Evolutionary conservation across 2,329 filamentous ascomycete species (phyloP).

Genomic region (Botrytis medusae): DNA sequence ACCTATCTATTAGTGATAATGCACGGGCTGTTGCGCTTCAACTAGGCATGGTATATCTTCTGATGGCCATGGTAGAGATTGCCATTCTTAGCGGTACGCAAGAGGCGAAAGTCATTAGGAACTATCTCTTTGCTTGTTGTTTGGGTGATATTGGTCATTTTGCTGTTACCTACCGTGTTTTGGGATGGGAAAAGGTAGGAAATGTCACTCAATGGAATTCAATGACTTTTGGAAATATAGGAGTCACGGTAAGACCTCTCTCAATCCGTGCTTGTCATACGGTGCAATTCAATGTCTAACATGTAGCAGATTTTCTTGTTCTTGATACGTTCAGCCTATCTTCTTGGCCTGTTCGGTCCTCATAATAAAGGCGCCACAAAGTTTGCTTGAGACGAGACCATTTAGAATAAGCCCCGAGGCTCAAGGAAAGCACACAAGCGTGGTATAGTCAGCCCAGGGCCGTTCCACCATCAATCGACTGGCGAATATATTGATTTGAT

Average conservation of each 20-base stretch:
- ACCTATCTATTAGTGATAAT: conserved; percentile 41
- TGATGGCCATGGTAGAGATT: conserved; percentile 63
- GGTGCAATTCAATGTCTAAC: neutral
- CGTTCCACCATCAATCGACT: neutral
- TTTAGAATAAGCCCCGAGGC: neutral
- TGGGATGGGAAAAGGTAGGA: conserved; percentile 56
- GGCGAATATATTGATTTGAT: neutral
- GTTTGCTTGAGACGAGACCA: neutral
- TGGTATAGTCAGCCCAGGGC: neutral
- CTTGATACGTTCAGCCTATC: conserved; percentile 55
- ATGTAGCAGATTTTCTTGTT: conserved; percentile 52
- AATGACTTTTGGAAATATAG: conserved; percentile 73
- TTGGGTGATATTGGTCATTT: conserved; percentile 68
- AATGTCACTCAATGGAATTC: conserved; percentile 63
- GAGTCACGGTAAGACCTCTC: conserved; percentile 52
- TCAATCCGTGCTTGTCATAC: neutral
- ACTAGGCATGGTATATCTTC: conserved; percentile 66
- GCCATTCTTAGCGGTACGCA: conserved; percentile 63
- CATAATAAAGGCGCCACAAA: conserved; percentile 33
- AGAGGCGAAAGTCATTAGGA: conserved; percentile 64
- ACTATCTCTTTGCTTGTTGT: conserved; percentile 65
- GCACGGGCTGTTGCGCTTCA: conserved; percentile 35
- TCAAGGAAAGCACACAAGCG: neutral
- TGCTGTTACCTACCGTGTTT: conserved; percentile 56
- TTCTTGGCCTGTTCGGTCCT: conserved; percentile 59